Evolutionary conservation across 331 rosid genomes (phyloP), one percentile per base, ranked within the genome.

Genomic region (Rhamnella rubrinervis): DNA sequence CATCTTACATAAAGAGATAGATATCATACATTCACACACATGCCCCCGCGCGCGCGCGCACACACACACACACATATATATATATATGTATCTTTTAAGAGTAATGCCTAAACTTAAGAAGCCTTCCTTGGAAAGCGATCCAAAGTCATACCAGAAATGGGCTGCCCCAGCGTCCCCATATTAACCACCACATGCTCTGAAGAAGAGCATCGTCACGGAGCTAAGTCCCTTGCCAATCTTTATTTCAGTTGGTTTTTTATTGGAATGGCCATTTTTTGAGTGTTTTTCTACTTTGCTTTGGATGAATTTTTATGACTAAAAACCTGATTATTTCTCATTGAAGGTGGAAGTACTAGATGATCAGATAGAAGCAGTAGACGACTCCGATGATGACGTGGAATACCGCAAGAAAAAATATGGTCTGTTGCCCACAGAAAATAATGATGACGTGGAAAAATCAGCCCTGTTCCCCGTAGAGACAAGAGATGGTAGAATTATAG

Each of bases 201-300:
- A 21, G 78, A 81, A 1, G 76, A 75, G 70, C 17, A 89, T 2
- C 86, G 72, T 67, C 84, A 80, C 23, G 76, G 92, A 8, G 92
- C 97, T 0, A 64, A 81, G 20, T 76, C 97, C 1, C 70, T 91
- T 18, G 82, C 88, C 61, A 88, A 86, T 63, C 28, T 88, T 77
- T 77, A 73, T 11, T 91, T 91, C 63, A 91, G 97, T 56, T 91
- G 87, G 88, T 66, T 77, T 53, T 65, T 91, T 66, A 75, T 86
- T 64, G 80, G 67, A 2, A 28, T 88, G 41, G 63, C 84, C 20
- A 20, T 80, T 83, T 80, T 85, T 31, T 84, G 79, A 1, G 37
- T 88, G 63, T 71, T 75, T 4, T 76, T 84, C 51, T 76, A 84
- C 59, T 74, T 88, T 80, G 8, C 61, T 70, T 7, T 88, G 75